Conservation (phyloP, 2,329 filamentous ascomycete genomes). For the Exserohilum turcica region DNA sequence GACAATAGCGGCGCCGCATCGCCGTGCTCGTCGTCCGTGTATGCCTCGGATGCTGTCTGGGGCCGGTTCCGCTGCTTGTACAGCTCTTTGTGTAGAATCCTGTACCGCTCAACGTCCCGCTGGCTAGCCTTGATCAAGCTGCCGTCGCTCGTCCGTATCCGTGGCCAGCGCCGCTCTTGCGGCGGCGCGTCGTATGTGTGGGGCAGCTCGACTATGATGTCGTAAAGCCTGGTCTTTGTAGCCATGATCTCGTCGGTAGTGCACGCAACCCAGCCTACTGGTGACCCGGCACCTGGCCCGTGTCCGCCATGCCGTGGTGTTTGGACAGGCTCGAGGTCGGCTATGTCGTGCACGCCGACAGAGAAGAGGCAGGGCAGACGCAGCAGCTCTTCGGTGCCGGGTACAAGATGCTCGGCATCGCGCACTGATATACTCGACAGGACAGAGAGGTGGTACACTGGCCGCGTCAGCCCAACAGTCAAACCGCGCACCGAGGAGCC, state of each 20-base stretch:
- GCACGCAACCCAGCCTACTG: conserved; percentile 84
- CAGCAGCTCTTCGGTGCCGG: conserved; percentile 63
- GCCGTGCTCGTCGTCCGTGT: conserved; percentile 31
- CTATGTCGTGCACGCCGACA: conserved; percentile 90
- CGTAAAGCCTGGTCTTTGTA: conserved; percentile 85
- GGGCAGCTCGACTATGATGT: conserved; percentile 85
- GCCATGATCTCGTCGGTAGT: conserved; percentile 93
- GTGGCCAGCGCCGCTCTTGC: conserved; percentile 72
- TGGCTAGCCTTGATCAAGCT: conserved; percentile 81
- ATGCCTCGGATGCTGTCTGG: conserved; percentile 25
- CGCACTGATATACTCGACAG: conserved; percentile 84
- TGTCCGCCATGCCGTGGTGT: conserved; percentile 42
- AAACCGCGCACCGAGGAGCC: neutral
- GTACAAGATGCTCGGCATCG: conserved; percentile 70
- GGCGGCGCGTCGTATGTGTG: conserved; percentile 60
- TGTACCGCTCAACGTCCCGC: conserved; percentile 79
- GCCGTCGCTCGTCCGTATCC: conserved; percentile 68
- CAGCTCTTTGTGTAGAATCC: conserved; percentile 43
- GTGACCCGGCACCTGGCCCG: conserved; percentile 49
- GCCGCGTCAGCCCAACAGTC: conserved; percentile 4
- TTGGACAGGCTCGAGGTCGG: conserved; percentile 69
- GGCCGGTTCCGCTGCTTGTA: conserved; percentile 39
- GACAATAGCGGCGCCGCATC: conserved; percentile 30
- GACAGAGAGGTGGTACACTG: conserved; percentile 93
- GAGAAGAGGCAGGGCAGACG: conserved; percentile 85